Evolutionary conservation across 164 flowering plant genomes (phyloP), one percentile per base, ranked within the genome.

Genomic region (Stephania yunnanensis): DNA sequence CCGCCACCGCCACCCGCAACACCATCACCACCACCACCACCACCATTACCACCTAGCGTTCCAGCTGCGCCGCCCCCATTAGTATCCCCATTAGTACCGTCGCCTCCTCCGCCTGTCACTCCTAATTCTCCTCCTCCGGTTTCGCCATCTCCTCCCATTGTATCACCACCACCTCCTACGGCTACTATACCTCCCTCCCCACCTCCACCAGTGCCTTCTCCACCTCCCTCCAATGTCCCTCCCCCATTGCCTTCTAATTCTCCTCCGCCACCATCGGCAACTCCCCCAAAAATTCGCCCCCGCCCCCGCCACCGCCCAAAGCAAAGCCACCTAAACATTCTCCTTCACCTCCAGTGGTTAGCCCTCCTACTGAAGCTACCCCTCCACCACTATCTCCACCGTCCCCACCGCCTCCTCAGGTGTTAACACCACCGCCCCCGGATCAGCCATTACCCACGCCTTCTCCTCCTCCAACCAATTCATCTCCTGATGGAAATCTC

Each of bases 261-360:
- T 53, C 72, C 77, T 72, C 73, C 85, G 11, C 81, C 88, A 11
- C 81, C 89, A 45, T 73, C 87, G 36, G 65, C 50, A 48, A 80
- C 66, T 72, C 73, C 85, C 66, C 74, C 87, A 25, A 36, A 64
- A 80, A 69, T 70, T 69, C 90, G 19, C 87, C 87, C 6, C 82
- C 89, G 1, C 90, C 90, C 6, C 86, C 89, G 81, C 46, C 61
- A n/a, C 76, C 88, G 9, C 81, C 89, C 36, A 71, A 86, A 29
- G 65, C 50, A 48, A 80, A 69, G 72, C 73, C 85, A 69, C 74
- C 87, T 44, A 25, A 36, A 64, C 78, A 69, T 70, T 71, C 90
- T 19, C 87, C 87, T 8, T 82, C 89, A 1, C 90, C 90, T 7
- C 86, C 89, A 80, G 42, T 83, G 71, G 76, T 80, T 36, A 79